Base-by-base conservation (phyloP, 116 monocot species). In the Posidonia oceanica region DNA sequence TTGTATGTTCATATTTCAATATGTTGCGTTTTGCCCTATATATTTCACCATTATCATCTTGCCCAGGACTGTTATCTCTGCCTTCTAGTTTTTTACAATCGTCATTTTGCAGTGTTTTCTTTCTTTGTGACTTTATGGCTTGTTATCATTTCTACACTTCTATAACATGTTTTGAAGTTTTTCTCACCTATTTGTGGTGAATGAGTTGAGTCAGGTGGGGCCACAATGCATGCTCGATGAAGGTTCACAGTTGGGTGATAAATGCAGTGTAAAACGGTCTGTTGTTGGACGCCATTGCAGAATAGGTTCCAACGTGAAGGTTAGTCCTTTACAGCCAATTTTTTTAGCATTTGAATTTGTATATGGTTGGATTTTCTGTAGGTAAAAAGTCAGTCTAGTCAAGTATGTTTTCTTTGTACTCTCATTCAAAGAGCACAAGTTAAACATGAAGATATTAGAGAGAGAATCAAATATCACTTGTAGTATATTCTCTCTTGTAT, bases 271-370 rank as follows among this genome's bases (percentile, higher is more conserved):
- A 29, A 97, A 97, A 69, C 81, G 87, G 65, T 97, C 97, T 63
- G 82, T 92, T 56, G 87, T 97, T 76, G 97, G 97, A 39, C 87
- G 97, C 44, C 97, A 97, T 58, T 97, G 97, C 76, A 87, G 97
- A 78, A 97, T 97, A 70, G 93, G 97, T 75, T 97, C 97, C 13
- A 97, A 97, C 78, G 97, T 97, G 1, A 97, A 97, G 97, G 97
- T 97, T 84, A 15, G 10, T 56, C 51, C 63, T 48, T 54, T 37
- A 63, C 37, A 60, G 18, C 7, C 10, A 42, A 36, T 39, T 42
- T 41, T 7, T 20, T 66, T n/a, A 42, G 39, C 16, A 18, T 40
- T 38, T 11, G 16, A 40, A 42, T 66, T 17, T 12, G 6, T 12
- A 48, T 48, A 12, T 48, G 48, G 48, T 12, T 48, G 48, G 12